Evolutionary conservation across 78 protist species (phyloP), one percentile per base, ranked within the genome.

Genomic region (Dictyostelium firmibasis): DNA sequence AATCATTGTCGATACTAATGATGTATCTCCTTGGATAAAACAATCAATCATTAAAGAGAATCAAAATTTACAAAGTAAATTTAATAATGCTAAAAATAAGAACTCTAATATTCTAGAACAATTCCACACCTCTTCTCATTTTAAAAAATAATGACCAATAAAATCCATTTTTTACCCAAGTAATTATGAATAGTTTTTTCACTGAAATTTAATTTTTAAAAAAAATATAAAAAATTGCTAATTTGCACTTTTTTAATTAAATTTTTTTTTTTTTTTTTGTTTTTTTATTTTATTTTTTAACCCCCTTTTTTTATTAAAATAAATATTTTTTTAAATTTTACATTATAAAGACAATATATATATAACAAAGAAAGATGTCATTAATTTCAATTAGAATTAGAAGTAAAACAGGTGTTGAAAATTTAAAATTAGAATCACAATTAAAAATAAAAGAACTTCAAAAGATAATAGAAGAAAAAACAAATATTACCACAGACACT

Each of bases 391-490:
- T 89, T 5, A 89, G 94, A 72, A 9, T 89, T 4, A 89, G 94
- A 81, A 75, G 84, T 69, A 89, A 81, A 81, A 25, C 85, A 33
- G 94, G 94, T 47, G 83, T 81, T 14, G 94, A 89, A n/a, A 89
- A 89, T 81, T 27, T 81, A 6, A 89, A 67, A 89, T 13, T 89
- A 6, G 94, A 89, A 16, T 4, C 33, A 13, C 31, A 27, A 6
- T 33, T 75, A 27, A 38, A 43, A 5, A n/a, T 89, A 11, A 25
- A 14, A 1, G 64, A 60, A 29, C 82, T 89, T 81, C 94, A 89
- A 67, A 60, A 41, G 2, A 25, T 81, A 18, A 31, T 89, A 4
- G 44, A 31, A 27, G 64, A 78, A 47, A 89, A 89, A 57, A 89
- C 94, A 6, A 9, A 13, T 4, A 81, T 81, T 3, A 62, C 14